Evolutionary conservation across 495 filamentous ascomycete species (phyloP), one percentile per base, ranked within the genome.

Genomic region (Recurvomyces mirabilis): DNA sequence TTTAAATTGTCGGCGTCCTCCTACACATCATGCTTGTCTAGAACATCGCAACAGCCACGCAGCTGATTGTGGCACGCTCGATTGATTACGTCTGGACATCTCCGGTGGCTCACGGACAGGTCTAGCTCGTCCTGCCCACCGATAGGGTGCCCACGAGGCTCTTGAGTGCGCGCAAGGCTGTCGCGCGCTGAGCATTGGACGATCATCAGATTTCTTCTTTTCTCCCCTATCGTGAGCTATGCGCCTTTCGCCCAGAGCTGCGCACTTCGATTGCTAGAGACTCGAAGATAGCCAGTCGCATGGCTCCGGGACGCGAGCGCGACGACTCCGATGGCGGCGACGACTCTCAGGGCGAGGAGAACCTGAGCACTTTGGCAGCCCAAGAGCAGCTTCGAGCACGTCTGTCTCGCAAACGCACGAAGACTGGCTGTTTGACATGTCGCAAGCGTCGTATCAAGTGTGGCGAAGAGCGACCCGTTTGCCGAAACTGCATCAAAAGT

Each of bases 361-460:
- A 35, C 14, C 20, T 23, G 11, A 21, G 36, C 22, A 48, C 45
- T 1, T 29, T 33, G 2, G 41, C 33, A 5, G 42, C 51, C 2
- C 31, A 50, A 24, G 38, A 46, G 21, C n/a, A 41, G 11, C 41
- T 51, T 21, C 35, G 33, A 17, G 40, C 43, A 10, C 45, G 43
- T 26, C 21, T 51, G 21, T 53, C 46, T 11, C 70, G 81, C 53
- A 94, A 86, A 60, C 74, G 91, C 55, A 95, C 91, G 29, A 98
- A 98, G 65, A 95, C 91, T 1, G 91, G 91, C 19, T 98, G 91
- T 63, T 68, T 98, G 47, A 98, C 91, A 39, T 98, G 91, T 69
- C 82, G 91, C 39, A 87, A 81, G 63, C 78, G 91, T 15, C 83
- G 91, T 37, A 96, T 98, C 60, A 98, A 98, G 65, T 98, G 91